These are phyloP conservation scores for Neospora caninum DNA, from an alignment of 169 alveolate species.

Conservation along the genomic window DNA sequence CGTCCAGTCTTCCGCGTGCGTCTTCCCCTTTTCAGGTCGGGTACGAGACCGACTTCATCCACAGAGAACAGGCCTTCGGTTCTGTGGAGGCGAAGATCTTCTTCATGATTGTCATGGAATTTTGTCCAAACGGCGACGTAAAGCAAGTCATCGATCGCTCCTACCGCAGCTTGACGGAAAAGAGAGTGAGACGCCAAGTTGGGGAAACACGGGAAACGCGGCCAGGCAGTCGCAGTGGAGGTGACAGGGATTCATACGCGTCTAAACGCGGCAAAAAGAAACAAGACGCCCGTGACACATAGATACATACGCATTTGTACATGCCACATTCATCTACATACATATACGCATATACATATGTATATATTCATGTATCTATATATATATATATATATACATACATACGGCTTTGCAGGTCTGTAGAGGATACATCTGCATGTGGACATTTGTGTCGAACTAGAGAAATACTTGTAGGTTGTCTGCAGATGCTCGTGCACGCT, in stretches of 20 bases:
- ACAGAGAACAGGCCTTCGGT: constrained; percentile 52
- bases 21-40: constrained; percentile 36
- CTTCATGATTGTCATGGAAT: constrained; percentile 67
- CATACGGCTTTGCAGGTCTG: not conserved
- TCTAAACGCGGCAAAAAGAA: not conserved
- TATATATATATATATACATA: not conserved
- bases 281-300: not conserved
- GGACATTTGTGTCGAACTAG: too few relatives aligned
- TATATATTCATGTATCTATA: not conserved
- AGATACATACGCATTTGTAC: not conserved
- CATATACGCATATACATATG: not conserved
- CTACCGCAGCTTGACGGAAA: constrained; percentile 52
- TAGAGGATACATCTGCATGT: too few relatives aligned
- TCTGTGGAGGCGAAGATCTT: constrained; percentile 26
- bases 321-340: not conserved
- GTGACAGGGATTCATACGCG: not conserved
- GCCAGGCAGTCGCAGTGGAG: too few relatives aligned
- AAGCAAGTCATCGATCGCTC: constrained; percentile 49
- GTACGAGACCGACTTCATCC: constrained; percentile 64
- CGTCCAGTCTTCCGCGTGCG: too few relatives aligned
- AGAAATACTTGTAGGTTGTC: too few relatives aligned
- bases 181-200: constrained; percentile 2
- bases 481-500: not conserved
- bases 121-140: constrained; percentile 62
- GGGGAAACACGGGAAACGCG: too few relatives aligned